phyloP scores from a whole-genome alignment of 2,329 filamentous ascomycete species.

The Ophiosphaerella korrae region DNA sequence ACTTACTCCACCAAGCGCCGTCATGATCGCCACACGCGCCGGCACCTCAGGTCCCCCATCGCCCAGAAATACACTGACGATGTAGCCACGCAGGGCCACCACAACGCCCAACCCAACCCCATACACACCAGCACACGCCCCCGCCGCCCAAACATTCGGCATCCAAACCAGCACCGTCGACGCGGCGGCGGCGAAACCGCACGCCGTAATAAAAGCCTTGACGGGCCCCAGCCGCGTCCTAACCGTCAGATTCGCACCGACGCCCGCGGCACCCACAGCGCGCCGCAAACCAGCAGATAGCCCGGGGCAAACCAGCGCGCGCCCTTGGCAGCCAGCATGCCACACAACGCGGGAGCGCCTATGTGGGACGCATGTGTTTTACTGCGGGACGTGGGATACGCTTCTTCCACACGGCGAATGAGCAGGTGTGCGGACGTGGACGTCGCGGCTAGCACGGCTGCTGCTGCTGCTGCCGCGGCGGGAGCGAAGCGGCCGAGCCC shows the following conservation, averaged over 20 bases:
- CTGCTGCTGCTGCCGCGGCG: background rate
- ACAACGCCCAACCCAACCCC: constrained; percentile 12
- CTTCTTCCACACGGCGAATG: background rate
- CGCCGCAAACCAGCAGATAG: constrained; percentile 8
- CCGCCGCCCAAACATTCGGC: background rate
- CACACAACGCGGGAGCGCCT: too few species aligned
- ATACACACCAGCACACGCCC: constrained; percentile 1
- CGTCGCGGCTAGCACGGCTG: constrained; percentile 8
- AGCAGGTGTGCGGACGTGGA: constrained; percentile 11
- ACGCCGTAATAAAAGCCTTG: constrained; percentile 5
- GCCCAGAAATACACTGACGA: background rate
- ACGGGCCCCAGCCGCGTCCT: constrained; percentile 4
- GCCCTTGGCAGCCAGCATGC: background rate
- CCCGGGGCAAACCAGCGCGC: constrained; percentile 3
- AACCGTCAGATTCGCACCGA: background rate
- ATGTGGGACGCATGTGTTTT: background rate
- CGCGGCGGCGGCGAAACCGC: background rate
- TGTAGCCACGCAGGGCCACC: constrained; percentile 5
- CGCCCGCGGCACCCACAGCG: constrained; percentile 12
- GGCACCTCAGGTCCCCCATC: constrained; percentile 3
- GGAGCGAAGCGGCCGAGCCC: constrained; percentile 5
- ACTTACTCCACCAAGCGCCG: constrained; percentile 5
- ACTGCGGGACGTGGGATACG: background rate
- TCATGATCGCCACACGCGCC: constrained; percentile 2
- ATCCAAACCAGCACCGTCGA: background rate